Base-by-base conservation (phyloP, 139 green algal species). In the Monoraphidium neglectum region DNA sequence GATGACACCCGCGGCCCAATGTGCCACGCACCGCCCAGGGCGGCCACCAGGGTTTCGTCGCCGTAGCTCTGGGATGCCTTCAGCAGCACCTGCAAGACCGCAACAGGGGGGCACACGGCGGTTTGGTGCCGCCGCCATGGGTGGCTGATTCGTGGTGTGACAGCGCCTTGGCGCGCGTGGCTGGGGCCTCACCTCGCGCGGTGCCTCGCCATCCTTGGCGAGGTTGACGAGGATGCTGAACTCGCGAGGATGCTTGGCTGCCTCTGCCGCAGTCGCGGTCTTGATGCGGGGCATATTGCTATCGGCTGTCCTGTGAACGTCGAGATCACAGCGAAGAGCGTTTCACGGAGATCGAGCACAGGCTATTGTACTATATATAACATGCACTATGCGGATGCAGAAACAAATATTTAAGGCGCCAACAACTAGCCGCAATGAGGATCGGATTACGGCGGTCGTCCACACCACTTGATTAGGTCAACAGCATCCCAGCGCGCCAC, bases 161-260 rank as follows among this genome's bases (percentile, higher is more conserved):
- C 8, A 8, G 26, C 57, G 28, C 57, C 6, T 37, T 37, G 57
- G 10, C 57, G 57, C n/a, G 57, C 28, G n/a, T 13, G 10, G 57
- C 57, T 16, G 26, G 28, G 57, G 60, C 30, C 59, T 64, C 57
- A 69, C 59, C 73, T 68, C 74, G 2, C 10, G 12, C 21, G 38
- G 33, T 0, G 54, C 36, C 51, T 49, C 4, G 24, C 32, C 66
- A 1, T 59, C 24, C 23, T 24, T 47, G 53, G 70, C 70, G 23
- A 84, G 71, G 47, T 85, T 72, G 21, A 57, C 65, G 56, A 84
- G 73, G 0, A 90, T 66, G 4, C 79, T 68, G 63, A 81, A 90
- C 36, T 84, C 85, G 4, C 85, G 78, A 3, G 82, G 77, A 18
- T 46, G 33, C 0, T 33, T 30, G 2, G 75, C 66, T 3, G 78